These are phyloP conservation scores for Talaromyces sp. DNA, from an alignment of 2,329 filamentous ascomycete species.

Conservation along the genomic window DNA sequence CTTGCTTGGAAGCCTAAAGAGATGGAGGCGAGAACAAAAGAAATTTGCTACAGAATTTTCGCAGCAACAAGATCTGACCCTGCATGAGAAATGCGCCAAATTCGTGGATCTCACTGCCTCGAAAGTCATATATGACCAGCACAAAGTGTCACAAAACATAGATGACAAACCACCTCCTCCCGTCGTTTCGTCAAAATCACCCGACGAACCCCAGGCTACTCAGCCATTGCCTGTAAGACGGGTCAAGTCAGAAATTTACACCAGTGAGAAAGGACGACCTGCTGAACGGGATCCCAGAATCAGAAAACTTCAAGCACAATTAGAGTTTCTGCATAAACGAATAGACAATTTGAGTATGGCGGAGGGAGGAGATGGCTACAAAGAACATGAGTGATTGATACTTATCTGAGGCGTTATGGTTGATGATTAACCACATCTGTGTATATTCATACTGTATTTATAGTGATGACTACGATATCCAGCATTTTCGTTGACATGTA, in stretches of 20 bases:
- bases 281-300: neutral
- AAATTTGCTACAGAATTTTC: conserved; percentile 16
- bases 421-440: neutral
- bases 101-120: conserved; percentile 32
- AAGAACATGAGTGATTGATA: conserved; percentile 8
- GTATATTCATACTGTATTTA: conserved; percentile 4
- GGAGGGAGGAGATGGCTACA: neutral
- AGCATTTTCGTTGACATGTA: conserved; percentile 13
- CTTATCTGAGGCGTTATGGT: neutral
- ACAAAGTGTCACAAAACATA: neutral
- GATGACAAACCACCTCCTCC: neutral
- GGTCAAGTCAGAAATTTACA: neutral
- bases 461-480: conserved; percentile 1
- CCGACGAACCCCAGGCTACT: neutral
- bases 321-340: conserved; percentile 2
- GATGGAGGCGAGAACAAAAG: conserved; percentile 29
- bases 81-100: conserved; percentile 33
- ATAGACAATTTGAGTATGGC: conserved; percentile 14
- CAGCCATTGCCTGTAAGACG: neutral
- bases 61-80: conserved; percentile 18
- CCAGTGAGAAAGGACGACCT: neutral
- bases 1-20: conserved; percentile 13
- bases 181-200: neutral
- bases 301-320: conserved; percentile 6
- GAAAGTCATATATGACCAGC: conserved; percentile 24